Conservation (phyloP, 345 rosid genomes). For the Bruguiera gymnorhiza region DNA sequence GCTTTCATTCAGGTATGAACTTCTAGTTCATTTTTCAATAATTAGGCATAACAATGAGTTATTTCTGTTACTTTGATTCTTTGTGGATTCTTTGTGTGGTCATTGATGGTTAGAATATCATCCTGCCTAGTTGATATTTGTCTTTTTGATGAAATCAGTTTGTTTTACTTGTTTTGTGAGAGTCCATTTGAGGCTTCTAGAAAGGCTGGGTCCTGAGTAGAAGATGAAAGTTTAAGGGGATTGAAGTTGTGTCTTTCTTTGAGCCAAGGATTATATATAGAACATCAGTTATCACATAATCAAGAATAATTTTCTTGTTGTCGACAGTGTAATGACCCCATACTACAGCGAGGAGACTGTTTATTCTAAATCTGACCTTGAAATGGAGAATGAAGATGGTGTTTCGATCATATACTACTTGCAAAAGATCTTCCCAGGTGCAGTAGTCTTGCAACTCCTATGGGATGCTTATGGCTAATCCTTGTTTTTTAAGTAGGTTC, state of each 20-base stretch:
- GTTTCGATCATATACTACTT: constrained; percentile 85
- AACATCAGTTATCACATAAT: not conserved
- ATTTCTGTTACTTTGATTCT: not conserved
- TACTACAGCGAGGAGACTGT: constrained; percentile 98
- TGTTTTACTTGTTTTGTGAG: not conserved
- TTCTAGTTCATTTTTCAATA: constrained; percentile 6
- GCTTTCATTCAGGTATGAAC: constrained; percentile 81
- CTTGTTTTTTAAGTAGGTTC: constrained; percentile 12
- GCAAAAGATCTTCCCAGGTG: constrained; percentile 96
- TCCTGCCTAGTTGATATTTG: not conserved
- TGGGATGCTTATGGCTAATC: not conserved
- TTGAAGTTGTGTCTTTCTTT: constrained; percentile 1
- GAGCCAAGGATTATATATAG: not conserved
- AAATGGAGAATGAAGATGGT: constrained; percentile 97
- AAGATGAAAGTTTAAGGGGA: not conserved
- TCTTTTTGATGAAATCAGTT: not conserved
- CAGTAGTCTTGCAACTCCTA: constrained; percentile 14
- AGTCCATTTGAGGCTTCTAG: constrained; percentile 8
- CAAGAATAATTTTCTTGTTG: constrained; percentile 15
- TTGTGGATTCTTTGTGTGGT: constrained; percentile 15
- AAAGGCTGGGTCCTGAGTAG: not conserved
- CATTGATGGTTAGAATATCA: not conserved
- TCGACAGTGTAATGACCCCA: constrained; percentile 87
- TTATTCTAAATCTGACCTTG: constrained; percentile 84
- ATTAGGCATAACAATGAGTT: not conserved